Evolutionary conservation across 805 yeast species (phyloP).

Genomic region (Cyberlindnera bimundalis): DNA sequence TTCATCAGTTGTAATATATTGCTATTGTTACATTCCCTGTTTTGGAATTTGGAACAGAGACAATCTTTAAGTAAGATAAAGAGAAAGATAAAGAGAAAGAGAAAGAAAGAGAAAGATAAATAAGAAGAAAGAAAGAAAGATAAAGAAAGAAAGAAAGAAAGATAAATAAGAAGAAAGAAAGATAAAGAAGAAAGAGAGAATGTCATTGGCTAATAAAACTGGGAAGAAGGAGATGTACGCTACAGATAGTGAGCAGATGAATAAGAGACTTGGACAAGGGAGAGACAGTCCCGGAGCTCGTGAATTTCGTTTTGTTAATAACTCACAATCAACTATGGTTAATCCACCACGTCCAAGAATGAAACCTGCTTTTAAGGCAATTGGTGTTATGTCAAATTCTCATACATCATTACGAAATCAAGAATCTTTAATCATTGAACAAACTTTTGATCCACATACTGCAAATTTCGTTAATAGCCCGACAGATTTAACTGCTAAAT

Average conservation of each 20-base stretch:
- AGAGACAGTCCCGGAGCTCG: slow-evolving; percentile 1
- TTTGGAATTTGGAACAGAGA: too few species aligned
- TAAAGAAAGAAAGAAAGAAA: too few species aligned
- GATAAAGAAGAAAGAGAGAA: too few species aligned
- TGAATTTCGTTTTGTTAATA: slow-evolving; percentile 25
- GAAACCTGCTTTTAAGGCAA: slow-evolving; percentile 26
- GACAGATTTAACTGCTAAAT: slow-evolving; percentile 14
- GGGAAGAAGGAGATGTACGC: slow-evolving; percentile 2
- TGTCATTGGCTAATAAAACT: not conserved
- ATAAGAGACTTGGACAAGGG: not conserved
- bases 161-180: too few species aligned
- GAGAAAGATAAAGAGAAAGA: too few species aligned
- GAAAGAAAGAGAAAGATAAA: too few species aligned
- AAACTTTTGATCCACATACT: slow-evolving; percentile 15
- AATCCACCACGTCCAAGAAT: slow-evolving; percentile 16
- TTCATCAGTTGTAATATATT: too few species aligned
- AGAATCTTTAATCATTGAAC: slow-evolving; percentile 23
- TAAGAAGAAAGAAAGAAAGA: too few species aligned
- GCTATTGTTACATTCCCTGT: too few species aligned
- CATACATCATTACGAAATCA: slow-evolving; percentile 8
- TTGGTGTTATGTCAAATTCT: slow-evolving; percentile 7
- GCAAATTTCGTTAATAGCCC: slow-evolving; percentile 3
- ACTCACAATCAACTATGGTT: slow-evolving; percentile 20
- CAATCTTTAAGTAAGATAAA: not conserved
- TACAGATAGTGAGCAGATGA: not conserved